phyloP scores from a whole-genome alignment of 129 eudicot genomes.

The Arctium minus region DNA sequence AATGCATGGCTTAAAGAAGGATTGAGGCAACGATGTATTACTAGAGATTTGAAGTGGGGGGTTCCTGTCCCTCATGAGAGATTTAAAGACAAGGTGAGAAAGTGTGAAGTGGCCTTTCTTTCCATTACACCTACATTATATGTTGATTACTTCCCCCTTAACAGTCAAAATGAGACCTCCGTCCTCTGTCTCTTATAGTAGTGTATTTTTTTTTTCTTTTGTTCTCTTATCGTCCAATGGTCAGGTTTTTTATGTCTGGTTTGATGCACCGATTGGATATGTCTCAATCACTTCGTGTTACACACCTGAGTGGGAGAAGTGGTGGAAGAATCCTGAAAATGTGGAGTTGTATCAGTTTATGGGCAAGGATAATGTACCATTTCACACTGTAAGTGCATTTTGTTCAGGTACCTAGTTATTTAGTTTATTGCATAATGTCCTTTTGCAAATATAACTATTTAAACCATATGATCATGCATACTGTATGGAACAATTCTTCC shows the following conservation, averaged over 20 bases:
- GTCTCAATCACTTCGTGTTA: conserved; percentile 81
- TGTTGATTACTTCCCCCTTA: not conserved
- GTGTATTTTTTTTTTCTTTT: not conserved
- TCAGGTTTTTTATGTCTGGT: conserved; percentile 90
- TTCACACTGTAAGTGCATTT: conserved; percentile 65
- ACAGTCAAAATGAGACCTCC: not conserved
- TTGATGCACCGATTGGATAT: conserved; percentile 91
- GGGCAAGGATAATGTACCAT: conserved; percentile 95
- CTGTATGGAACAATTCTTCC: not conserved
- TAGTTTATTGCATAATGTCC: not conserved
- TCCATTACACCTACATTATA: not conserved
- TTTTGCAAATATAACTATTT: not conserved
- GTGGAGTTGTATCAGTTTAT: conserved; percentile 84
- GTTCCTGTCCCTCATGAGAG: conserved; percentile 83
- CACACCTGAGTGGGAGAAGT: conserved; percentile 84
- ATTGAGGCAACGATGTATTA: conserved; percentile 65
- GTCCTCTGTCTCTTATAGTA: not conserved
- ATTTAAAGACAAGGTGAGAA: conserved; percentile 62
- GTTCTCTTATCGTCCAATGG: not conserved
- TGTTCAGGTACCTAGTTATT: not conserved
- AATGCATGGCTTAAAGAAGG: conserved; percentile 83
- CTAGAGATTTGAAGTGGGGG: conserved; percentile 93
- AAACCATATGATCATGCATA: not conserved
- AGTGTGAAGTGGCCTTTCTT: not conserved
- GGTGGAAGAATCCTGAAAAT: conserved; percentile 96